Evolutionary conservation across 441 rosid species (phyloP).

Genomic region (Iberis amara): DNA sequence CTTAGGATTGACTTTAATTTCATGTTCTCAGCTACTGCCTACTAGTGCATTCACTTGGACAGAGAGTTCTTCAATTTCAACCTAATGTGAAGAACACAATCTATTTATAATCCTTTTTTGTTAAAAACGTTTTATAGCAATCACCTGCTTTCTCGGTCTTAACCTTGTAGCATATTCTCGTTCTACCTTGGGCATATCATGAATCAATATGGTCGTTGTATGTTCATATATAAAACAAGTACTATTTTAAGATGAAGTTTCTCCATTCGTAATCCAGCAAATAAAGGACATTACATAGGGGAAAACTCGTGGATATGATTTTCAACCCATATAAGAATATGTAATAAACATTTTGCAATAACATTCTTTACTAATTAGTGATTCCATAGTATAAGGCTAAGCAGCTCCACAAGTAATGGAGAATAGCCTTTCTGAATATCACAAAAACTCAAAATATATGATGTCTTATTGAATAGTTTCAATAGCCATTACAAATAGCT

Average conservation of each 20-base stretch:
- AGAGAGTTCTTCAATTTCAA: slow-evolving; percentile 81
- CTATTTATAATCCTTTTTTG: background rate
- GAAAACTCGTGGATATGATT: too few species aligned
- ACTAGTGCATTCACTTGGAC: slow-evolving; percentile 54
- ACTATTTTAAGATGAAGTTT: slow-evolving; percentile 19
- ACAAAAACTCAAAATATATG: too few species aligned
- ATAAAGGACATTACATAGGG: too few species aligned
- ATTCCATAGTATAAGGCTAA: too few species aligned
- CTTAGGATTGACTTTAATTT: slow-evolving; percentile 59
- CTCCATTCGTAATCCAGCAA: slow-evolving; percentile 26
- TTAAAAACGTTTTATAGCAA: background rate
- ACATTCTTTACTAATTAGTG: too few species aligned
- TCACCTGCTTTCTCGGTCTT: slow-evolving; percentile 72
- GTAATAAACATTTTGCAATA: too few species aligned
- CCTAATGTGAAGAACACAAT: slow-evolving; percentile 35
- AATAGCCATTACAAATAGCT: too few species aligned
- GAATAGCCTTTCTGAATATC: too few species aligned
- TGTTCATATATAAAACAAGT: slow-evolving; percentile 18
- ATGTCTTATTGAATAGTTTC: too few species aligned
- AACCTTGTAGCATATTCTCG: slow-evolving; percentile 88
- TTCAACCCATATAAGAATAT: too few species aligned
- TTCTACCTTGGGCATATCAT: slow-evolving; percentile 44
- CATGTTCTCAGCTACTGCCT: slow-evolving; percentile 41
- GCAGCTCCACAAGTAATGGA: too few species aligned
- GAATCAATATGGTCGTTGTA: slow-evolving; percentile 16